These are phyloP conservation scores for Amanita brunnescens DNA, from an alignment of 768 basidiomycete genomes.

Conservation along the genomic window DNA sequence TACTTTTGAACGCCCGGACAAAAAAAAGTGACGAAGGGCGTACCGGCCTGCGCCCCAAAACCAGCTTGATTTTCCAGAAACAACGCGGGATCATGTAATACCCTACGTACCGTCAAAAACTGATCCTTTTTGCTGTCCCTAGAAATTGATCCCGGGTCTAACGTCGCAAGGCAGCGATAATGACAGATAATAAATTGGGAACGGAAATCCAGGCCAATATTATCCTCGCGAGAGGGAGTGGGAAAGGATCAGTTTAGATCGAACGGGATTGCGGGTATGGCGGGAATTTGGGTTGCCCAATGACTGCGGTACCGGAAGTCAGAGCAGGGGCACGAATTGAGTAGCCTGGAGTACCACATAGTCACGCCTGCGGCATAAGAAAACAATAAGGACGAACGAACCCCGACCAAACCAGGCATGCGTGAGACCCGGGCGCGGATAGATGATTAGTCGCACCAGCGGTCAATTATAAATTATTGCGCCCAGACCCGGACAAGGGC, in stretches of 20 bases:
- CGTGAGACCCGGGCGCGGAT: neutral
- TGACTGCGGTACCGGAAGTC: neutral
- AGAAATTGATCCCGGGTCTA: neutral
- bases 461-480: no score
- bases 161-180: neutral
- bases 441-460: neutral
- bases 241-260: neutral
- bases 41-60: slow-evolving; percentile 1
- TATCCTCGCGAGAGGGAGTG: no score
- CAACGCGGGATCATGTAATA: neutral
- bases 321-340: neutral
- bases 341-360: neutral
- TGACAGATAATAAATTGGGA: neutral
- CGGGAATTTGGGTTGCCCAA: no score
- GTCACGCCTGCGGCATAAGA: neutral
- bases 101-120: neutral
- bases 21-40: neutral
- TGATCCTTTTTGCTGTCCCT: neutral
- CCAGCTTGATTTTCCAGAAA: neutral
- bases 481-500: neutral
- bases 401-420: neutral
- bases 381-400: slow-evolving; percentile 5
- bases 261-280: neutral
- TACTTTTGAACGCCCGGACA: slow-evolving; percentile 2
- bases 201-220: no score